Percentiles rank a stretch among this genome's conserved stretches.
phyloP scores from a whole-genome alignment of 345 rosid genomes.

The Populus davidiana region DNA sequence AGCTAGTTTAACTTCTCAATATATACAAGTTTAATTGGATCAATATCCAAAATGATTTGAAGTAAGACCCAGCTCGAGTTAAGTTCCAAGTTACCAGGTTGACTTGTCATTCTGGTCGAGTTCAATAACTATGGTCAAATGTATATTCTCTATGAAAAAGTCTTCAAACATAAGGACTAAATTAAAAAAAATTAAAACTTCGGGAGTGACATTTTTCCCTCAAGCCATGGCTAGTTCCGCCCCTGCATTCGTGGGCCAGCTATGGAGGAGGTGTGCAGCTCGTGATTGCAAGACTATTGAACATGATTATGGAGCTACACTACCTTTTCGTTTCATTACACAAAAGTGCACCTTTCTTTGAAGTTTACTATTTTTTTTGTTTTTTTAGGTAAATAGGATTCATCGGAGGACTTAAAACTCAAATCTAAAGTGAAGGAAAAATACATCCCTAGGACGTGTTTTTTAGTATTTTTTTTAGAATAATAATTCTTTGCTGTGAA shows the following conservation, averaged over 20 bases:
- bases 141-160: neutral
- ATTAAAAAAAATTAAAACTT: neutral
- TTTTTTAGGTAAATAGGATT: neutral
- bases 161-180: neutral
- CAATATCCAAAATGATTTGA: too few relatives aligned
- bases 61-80: too few relatives aligned
- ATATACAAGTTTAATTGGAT: too few relatives aligned
- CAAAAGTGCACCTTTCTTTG: neutral
- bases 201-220: neutral
- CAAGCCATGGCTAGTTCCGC: neutral
- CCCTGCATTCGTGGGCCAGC: neutral
- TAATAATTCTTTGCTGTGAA: too few relatives aligned
- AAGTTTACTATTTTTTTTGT: neutral
- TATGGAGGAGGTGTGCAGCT: neutral
- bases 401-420: neutral
- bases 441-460: too few relatives aligned
- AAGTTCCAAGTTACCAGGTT: rapidly evolving
- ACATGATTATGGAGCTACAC: neutral
- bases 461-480: too few relatives aligned
- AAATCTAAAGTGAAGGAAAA: too few relatives aligned
- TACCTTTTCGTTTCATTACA: neutral
- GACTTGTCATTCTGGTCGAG: rapidly evolving
- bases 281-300: neutral
- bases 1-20: rapidly evolving
- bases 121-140: too few relatives aligned